Evolutionary conservation across 2,329 filamentous ascomycete species (phyloP).

Genomic region (Exophiala spinifera): DNA sequence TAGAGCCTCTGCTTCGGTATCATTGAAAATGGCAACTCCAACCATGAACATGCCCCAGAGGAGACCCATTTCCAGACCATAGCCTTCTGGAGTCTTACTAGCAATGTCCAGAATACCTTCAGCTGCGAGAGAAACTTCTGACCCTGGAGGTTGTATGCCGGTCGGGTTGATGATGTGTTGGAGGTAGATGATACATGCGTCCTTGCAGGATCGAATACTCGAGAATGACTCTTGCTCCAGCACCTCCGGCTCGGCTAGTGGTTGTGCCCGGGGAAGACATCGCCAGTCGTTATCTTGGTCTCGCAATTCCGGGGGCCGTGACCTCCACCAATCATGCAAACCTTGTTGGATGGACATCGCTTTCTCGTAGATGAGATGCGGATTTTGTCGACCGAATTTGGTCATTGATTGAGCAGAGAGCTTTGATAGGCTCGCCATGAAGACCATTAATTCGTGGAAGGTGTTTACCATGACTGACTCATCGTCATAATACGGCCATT

Average conservation of each 20-base stretch:
- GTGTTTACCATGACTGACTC: slow-evolving; percentile 1
- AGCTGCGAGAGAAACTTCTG: slow-evolving; percentile 1
- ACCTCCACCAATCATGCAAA: not conserved
- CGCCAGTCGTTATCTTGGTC: slow-evolving; percentile 4
- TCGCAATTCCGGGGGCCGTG: slow-evolving; percentile 1
- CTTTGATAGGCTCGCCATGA: slow-evolving; percentile 1
- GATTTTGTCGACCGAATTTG: slow-evolving; percentile 2
- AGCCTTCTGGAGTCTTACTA: slow-evolving; percentile 1
- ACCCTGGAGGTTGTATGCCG: slow-evolving; percentile 1
- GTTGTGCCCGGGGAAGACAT: not conserved
- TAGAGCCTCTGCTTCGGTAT: slow-evolving; percentile 5
- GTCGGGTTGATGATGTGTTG: slow-evolving; percentile 3
- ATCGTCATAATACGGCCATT: slow-evolving; percentile 2
- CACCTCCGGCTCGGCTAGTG: slow-evolving; percentile 2
- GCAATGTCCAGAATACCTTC: slow-evolving; percentile 5
- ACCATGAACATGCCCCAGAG: slow-evolving; percentile 3
- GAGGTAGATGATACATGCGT: slow-evolving; percentile 4
- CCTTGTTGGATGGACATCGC: slow-evolving; percentile 3
- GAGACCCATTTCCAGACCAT: slow-evolving; percentile 2
- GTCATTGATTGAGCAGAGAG: slow-evolving; percentile 5
- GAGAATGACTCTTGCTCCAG: slow-evolving; percentile 3
- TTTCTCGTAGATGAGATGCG: not conserved
- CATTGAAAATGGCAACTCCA: slow-evolving; percentile 5
- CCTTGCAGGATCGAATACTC: slow-evolving; percentile 5
- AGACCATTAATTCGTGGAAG: slow-evolving; percentile 5